These are phyloP conservation scores for Medicago arabica DNA, from an alignment of 306 rosid genomes.

Conservation along the genomic window DNA sequence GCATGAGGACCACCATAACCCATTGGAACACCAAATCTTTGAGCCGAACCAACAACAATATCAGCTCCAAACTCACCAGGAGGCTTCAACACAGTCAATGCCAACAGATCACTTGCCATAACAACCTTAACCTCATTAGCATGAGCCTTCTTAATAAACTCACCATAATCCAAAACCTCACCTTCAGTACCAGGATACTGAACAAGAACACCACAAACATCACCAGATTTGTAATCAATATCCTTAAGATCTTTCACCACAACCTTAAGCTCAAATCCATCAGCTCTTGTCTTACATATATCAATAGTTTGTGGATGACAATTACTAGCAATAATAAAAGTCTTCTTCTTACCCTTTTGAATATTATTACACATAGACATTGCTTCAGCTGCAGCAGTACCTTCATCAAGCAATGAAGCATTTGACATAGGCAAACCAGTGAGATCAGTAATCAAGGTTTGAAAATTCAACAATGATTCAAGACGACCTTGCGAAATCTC, in stretches of 20 bases:
- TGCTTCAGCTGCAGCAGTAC: constrained; percentile 99
- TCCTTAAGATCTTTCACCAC: constrained; percentile 70
- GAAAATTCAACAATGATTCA: constrained; percentile 87
- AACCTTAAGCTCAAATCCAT: constrained; percentile 85
- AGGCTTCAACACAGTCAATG: constrained; percentile 87
- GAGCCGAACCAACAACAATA: constrained; percentile 98
- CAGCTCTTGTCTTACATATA: constrained; percentile 88
- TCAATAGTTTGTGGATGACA: constrained; percentile 97
- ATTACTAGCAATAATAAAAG: constrained; percentile 80
- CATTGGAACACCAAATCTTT: constrained; percentile 99
- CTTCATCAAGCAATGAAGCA: constrained; percentile 98
- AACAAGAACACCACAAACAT: constrained; percentile 97
- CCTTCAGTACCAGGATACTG: constrained; percentile 99
- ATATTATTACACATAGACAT: constrained; percentile 98
- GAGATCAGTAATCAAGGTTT: constrained; percentile 87
- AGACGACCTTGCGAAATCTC: constrained; percentile 98
- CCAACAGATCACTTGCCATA: constrained; percentile 92
- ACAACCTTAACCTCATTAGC: constrained; percentile 96
- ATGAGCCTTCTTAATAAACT: constrained; percentile 91
- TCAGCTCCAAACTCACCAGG: constrained; percentile 98
- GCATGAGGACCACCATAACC: constrained; percentile 99
- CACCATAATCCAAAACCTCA: constrained; percentile 92
- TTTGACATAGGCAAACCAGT: constrained; percentile 98
- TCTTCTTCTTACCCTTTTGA: constrained; percentile 88
- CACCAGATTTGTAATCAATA: constrained; percentile 81